These are phyloP conservation scores for Vitis rupestris DNA, from an alignment of 164 flowering plant genomes.

Conservation along the genomic window DNA sequence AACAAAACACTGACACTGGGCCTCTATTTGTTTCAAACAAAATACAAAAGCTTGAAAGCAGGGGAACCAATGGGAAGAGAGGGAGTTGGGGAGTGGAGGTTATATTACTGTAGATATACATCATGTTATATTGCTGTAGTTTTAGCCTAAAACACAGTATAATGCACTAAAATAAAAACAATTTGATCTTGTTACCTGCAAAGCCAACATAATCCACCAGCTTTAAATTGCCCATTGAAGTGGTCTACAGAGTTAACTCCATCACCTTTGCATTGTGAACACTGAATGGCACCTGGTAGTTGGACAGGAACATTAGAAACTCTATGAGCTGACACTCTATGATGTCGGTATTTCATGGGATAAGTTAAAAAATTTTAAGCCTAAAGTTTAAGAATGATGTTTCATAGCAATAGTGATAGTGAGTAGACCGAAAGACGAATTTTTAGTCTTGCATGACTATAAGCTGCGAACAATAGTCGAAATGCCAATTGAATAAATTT, in stretches of 20 bases:
- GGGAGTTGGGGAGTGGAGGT: too few species aligned
- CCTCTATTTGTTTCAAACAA: background rate
- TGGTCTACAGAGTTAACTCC: conserved; percentile 86
- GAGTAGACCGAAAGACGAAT: too few species aligned
- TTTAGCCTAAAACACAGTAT: background rate
- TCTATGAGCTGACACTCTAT: background rate
- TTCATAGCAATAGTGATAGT: too few species aligned
- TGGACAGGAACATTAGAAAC: conserved; percentile 3
- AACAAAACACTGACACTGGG: background rate
- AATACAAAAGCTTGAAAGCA: background rate
- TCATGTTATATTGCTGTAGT: too few species aligned
- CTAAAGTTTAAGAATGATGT: background rate
- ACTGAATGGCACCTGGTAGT: conserved; percentile 53
- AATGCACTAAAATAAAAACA: background rate
- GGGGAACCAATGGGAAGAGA: too few species aligned
- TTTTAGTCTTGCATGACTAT: too few species aligned
- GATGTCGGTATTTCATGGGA: too few species aligned
- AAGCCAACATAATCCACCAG: conserved; percentile 90
- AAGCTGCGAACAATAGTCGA: too few species aligned
- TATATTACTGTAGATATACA: too few species aligned
- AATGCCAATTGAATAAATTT: too few species aligned
- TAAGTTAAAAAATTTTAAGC: background rate
- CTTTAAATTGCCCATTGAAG: conserved; percentile 89
- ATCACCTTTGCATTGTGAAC: conserved; percentile 76
- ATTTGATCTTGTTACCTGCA: conserved; percentile 61